Conservation (phyloP, 192 early-diverging fungal species). For the Rhizoclosmatium globosum region DNA sequence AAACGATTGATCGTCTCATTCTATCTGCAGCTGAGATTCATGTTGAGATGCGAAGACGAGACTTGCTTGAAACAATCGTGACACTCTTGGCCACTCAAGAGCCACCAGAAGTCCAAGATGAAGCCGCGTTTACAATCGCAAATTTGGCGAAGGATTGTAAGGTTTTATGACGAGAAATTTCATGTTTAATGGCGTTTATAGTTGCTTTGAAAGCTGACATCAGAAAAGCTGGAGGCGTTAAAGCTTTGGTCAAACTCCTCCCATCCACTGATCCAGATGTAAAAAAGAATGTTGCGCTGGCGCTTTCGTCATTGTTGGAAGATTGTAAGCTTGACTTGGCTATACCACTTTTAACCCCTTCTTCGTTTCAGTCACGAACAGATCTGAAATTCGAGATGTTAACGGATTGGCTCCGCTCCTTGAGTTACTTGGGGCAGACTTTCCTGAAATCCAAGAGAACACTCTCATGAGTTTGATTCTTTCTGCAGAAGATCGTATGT, state of each 20-base stretch:
- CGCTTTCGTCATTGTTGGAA: conserved; percentile 53
- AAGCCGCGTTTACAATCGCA: conserved; percentile 60
- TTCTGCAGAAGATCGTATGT: conserved; percentile 56
- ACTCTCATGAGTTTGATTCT: conserved; percentile 52
- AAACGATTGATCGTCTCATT: neutral
- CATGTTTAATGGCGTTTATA: neutral
- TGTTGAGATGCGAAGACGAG: conserved; percentile 53
- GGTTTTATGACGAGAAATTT: neutral
- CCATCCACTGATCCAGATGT: conserved; percentile 64
- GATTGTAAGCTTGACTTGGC: conserved; percentile 51
- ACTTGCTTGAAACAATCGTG: conserved; percentile 54
- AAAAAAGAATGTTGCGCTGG: conserved; percentile 59
- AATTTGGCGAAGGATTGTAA: conserved; percentile 64
- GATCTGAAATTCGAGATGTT: conserved; percentile 57
- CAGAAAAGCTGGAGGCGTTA: conserved; percentile 58
- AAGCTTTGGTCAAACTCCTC: conserved; percentile 58
- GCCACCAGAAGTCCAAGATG: conserved; percentile 60
- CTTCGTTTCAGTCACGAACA: conserved; percentile 45
- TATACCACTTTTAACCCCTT: neutral
- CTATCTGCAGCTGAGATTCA: conserved; percentile 51
- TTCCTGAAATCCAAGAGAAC: conserved; percentile 60
- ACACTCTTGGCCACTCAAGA: conserved; percentile 47
- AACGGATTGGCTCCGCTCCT: conserved; percentile 55
- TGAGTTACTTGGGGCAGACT: conserved; percentile 57
- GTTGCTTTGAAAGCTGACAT: conserved; percentile 65